Conservation (phyloP, 2,329 filamentous ascomycete species). For the Chrysoporthe deuterocubensis region DNA sequence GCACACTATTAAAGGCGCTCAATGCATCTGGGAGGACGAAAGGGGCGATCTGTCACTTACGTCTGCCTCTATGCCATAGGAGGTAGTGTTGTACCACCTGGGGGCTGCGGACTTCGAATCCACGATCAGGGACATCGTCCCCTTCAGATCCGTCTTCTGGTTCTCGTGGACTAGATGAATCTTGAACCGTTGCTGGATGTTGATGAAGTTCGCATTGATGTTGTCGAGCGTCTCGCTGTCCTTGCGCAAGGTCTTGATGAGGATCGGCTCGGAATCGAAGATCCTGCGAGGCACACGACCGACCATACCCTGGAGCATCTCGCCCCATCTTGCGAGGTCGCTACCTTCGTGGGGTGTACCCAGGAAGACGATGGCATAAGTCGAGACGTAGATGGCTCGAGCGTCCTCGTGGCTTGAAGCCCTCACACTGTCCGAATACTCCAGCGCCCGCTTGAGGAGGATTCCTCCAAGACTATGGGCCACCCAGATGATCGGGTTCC, state of each 20-base stretch:
- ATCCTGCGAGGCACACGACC: constrained; percentile 67
- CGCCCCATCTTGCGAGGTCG: constrained; percentile 69
- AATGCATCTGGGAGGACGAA: background rate
- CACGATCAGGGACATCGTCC: constrained; percentile 63
- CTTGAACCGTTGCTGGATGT: constrained; percentile 71
- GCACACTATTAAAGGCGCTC: background rate
- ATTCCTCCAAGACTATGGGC: constrained; percentile 76
- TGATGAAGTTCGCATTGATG: constrained; percentile 74
- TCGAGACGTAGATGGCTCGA: constrained; percentile 73
- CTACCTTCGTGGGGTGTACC: constrained; percentile 77
- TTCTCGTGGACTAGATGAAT: constrained; percentile 80
- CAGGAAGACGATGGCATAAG: constrained; percentile 76
- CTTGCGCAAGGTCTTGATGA: constrained; percentile 71
- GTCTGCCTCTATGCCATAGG: constrained; percentile 74
- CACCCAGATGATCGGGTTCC: constrained; percentile 75
- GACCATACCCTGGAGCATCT: constrained; percentile 69
- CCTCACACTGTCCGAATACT: constrained; percentile 67
- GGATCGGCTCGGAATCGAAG: constrained; percentile 68
- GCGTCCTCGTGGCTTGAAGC: constrained; percentile 65
- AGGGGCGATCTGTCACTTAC: constrained; percentile 1
- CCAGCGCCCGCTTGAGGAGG: constrained; percentile 70
- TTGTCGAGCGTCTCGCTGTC: constrained; percentile 76
- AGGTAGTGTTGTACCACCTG: constrained; percentile 69
- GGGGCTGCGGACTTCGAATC: constrained; percentile 72
- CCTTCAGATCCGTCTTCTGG: constrained; percentile 70